Evolutionary conservation across 163 green algal genomes (phyloP).

Genomic region (Chlorella variabilis): DNA sequence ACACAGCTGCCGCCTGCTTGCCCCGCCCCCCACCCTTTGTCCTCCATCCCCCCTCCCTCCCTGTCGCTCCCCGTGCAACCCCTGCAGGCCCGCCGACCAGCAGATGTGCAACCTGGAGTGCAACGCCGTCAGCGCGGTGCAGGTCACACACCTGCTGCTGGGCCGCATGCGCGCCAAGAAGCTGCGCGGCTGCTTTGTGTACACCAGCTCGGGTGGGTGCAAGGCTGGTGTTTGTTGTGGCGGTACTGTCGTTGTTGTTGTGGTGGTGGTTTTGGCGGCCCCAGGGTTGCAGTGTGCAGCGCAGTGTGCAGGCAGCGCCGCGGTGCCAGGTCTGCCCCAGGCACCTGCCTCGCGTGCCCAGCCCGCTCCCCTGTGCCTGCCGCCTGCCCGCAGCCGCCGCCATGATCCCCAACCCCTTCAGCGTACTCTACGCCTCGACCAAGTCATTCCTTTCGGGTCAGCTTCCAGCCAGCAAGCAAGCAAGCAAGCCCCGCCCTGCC

Average conservation of each 20-base stretch:
- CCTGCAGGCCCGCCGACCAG: conserved; percentile 65
- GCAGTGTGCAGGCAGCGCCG: no score
- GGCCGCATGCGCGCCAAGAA: conserved; percentile 79
- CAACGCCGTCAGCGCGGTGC: conserved; percentile 87
- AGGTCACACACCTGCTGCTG: conserved; percentile 94
- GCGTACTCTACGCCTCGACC: conserved; percentile 89
- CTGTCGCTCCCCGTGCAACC: neutral
- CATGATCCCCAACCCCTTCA: conserved; percentile 76
- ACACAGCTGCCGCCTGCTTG: no score
- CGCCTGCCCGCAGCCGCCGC: conserved; percentile 36
- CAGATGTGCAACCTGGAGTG: conserved; percentile 92
- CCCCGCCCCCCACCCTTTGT: no score
- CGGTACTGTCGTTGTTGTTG: no score
- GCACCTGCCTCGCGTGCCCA: conserved; percentile 60
- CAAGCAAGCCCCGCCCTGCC: neutral
- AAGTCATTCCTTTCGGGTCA: conserved; percentile 91
- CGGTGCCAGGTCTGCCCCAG: no score
- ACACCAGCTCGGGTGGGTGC: conserved; percentile 75
- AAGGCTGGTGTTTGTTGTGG: neutral
- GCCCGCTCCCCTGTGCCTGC: neutral
- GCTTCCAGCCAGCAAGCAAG: neutral
- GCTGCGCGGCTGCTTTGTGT: conserved; percentile 89
- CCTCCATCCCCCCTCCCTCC: neutral
- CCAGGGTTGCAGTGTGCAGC: no score
- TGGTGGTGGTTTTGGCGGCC: no score